Evolutionary conservation across 2,329 filamentous ascomycete genomes (phyloP).

Genomic region (Pseudogymnoascus sp.): DNA sequence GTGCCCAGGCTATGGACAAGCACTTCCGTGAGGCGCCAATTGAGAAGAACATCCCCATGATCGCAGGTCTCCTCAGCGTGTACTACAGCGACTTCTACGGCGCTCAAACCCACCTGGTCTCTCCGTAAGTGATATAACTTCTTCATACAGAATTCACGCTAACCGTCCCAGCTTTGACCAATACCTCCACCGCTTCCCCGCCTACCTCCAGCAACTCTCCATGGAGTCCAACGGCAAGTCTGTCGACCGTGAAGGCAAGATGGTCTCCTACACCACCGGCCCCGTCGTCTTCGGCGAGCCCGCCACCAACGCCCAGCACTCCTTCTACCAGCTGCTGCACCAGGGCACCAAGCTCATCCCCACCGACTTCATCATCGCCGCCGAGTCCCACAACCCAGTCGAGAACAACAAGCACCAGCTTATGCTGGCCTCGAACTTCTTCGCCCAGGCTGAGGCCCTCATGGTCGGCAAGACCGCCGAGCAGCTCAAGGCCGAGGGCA

Average conservation of each 20-base stretch:
- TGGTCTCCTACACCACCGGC: constrained; percentile 96
- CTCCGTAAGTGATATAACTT: constrained; percentile 59
- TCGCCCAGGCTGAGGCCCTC: constrained; percentile 79
- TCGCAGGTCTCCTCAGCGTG: constrained; percentile 88
- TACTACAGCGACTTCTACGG: constrained; percentile 99
- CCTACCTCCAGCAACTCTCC: constrained; percentile 96
- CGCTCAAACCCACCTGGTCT: constrained; percentile 93
- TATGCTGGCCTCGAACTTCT: constrained; percentile 90
- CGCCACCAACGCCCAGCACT: constrained; percentile 98
- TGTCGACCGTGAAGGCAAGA: constrained; percentile 78
- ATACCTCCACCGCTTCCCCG: constrained; percentile 97
- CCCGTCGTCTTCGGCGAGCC: constrained; percentile 96
- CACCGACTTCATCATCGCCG: constrained; percentile 94
- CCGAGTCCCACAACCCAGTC: constrained; percentile 93
- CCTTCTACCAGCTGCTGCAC: constrained; percentile 99
- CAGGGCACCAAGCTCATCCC: constrained; percentile 99
- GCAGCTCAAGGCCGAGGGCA: constrained; percentile 68
- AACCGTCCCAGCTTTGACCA: constrained; percentile 81
- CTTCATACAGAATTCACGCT: constrained; percentile 11
- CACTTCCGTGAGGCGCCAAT: constrained; percentile 90
- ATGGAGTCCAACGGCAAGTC: constrained; percentile 99
- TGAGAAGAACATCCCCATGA: constrained; percentile 87
- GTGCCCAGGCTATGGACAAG: constrained; percentile 96
- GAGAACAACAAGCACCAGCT: constrained; percentile 90
- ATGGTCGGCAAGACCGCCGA: constrained; percentile 87